Percentiles rank a stretch among this genome's conserved stretches.
Conservation (phyloP, 306 rosid species). For the Quercus alba region DNA sequence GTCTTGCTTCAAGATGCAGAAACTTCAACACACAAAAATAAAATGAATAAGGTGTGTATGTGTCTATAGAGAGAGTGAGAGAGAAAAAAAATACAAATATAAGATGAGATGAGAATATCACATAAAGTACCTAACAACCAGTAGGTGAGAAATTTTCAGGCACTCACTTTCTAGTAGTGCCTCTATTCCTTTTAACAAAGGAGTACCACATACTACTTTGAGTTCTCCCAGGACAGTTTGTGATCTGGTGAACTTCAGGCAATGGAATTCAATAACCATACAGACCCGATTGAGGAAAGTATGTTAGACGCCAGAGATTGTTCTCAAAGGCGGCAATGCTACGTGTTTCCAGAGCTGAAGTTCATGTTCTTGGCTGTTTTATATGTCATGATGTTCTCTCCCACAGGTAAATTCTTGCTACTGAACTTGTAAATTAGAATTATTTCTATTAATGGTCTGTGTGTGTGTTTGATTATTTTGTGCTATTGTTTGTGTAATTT, state of each 20-base stretch:
- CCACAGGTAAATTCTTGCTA: constrained; percentile 33
- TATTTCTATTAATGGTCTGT: neutral
- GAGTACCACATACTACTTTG: neutral
- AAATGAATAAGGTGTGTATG: constrained; percentile 13
- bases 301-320: neutral
- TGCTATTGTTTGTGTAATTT: neutral
- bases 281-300: neutral
- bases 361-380: constrained; percentile 33
- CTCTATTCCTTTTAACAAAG: constrained; percentile 18
- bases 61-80: constrained; percentile 20
- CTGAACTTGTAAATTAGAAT: neutral
- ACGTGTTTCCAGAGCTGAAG: constrained; percentile 18
- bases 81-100: constrained; percentile 11
- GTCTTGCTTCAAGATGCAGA: constrained; percentile 33
- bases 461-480: neutral
- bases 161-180: neutral
- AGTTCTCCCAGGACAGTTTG: neutral
- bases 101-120: constrained; percentile 1
- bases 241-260: constrained; percentile 19
- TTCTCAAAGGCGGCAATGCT: constrained; percentile 1
- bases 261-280: constrained; percentile 25
- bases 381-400: constrained; percentile 31
- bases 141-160: constrained; percentile 7
- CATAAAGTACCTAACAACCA: constrained; percentile 35
- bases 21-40: constrained; percentile 5